Base-by-base conservation (phyloP, 306 rosid genomes). In the Ormosia emarginata region DNA sequence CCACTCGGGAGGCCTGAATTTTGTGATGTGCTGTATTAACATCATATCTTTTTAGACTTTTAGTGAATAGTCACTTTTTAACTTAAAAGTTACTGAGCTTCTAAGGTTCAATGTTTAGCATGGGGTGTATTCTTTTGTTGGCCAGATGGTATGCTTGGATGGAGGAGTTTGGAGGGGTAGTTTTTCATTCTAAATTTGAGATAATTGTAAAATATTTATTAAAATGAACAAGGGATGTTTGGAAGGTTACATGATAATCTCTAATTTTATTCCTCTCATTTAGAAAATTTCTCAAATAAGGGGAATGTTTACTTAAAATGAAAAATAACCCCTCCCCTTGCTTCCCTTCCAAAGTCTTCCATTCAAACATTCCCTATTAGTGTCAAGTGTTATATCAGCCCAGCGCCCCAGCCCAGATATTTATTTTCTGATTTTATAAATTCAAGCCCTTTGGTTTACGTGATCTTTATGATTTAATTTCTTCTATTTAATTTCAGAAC, bases 401-500 rank as follows among this genome's bases (percentile, higher is more conserved):
- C 41, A 43, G 34, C 43, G 30, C 56, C 67, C 70, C 39, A 24
- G 2, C 81, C 56, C 29, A 10, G 30, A 43, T 56, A 12, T 70
- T 79, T 64, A 36, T 12, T 55, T 70, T 63, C 34, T 57, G 24
- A 24, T 24, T 49, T 58, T 41, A 55, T 59, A 14, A 62, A 52
- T 49, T 44, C 36, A 41, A 44, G 12, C 61, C 74, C 79, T 77
- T 24, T 24, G 12, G 41, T 71, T 82, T 53, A 65, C 59, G 47
- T 17, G 14, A 13, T 70, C 47, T 65, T 62, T 24, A 66, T 32
- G 32, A 59, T 56, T 74, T 71, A 49, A 40, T 65, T 30, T 67
- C 63, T 14, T n/a, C 24, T 67, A 55, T 64, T 81, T 62, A 11
- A 66, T 81, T 86, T 79, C 93, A 96, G 99, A 96, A 96, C 83